A percentile compares a stretch with the other conserved stretches of the same genome.
Conservation (phyloP, 2,329 filamentous ascomycete genomes). For the Emericellopsis atlantica region DNA sequence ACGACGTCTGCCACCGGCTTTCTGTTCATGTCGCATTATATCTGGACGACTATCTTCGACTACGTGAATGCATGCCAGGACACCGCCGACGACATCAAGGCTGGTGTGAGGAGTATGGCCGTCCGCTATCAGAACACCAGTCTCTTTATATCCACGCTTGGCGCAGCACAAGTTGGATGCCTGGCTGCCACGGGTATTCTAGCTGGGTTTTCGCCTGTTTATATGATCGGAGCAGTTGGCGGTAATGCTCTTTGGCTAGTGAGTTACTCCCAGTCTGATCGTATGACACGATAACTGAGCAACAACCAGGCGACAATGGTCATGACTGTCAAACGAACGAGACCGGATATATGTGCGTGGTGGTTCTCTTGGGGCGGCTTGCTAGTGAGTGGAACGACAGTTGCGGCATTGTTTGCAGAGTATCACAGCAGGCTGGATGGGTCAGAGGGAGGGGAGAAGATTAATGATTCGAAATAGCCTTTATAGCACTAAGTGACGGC, state of each 20-base stretch:
- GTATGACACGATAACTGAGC: too few species aligned
- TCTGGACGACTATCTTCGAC: slow-evolving; percentile 2
- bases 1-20: neutral
- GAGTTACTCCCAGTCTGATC: too few species aligned
- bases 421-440: too few species aligned
- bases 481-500: too few species aligned
- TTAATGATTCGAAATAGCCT: too few species aligned
- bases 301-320: neutral
- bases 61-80: slow-evolving; percentile 1
- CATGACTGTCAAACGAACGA: neutral
- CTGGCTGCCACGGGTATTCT: neutral
- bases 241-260: neutral
- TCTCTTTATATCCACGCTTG: neutral
- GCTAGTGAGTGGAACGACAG: slow-evolving; percentile 1
- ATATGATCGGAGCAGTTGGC: neutral
- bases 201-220: neutral
- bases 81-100: neutral
- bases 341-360: neutral
- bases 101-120: slow-evolving; percentile 1
- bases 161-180: neutral
- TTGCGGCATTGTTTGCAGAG: neutral
- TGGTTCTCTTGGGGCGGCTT: slow-evolving; percentile 1
- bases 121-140: neutral
- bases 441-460: too few species aligned
- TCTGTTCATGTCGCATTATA: neutral